Conservation (phyloP, 768 basidiomycete genomes). For the Paxillus rubicundulus region DNA sequence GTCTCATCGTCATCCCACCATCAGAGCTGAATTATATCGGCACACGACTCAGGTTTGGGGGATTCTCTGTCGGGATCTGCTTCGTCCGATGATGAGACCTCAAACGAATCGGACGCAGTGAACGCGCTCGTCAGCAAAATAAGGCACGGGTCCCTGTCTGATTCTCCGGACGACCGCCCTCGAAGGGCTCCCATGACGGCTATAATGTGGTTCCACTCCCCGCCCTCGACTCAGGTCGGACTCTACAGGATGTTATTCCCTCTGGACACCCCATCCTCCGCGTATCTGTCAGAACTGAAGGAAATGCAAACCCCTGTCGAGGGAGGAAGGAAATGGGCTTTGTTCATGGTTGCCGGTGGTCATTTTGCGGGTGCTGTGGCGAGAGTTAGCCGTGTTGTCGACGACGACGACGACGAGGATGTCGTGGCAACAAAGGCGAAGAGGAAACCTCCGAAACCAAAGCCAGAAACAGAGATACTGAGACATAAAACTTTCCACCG, state of each 20-base stretch:
- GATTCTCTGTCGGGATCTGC: constrained; percentile 93
- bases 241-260: constrained; percentile 80
- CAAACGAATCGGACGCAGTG: constrained; percentile 66
- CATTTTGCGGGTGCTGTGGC: constrained; percentile 95
- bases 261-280: constrained; percentile 33
- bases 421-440: constrained; percentile 41
- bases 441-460: constrained; percentile 62
- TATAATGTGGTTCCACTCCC: constrained; percentile 87
- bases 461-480: constrained; percentile 77
- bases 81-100: constrained; percentile 57
- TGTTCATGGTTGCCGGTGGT: constrained; percentile 97
- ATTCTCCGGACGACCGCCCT: constrained; percentile 41
- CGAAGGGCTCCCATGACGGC: constrained; percentile 58
- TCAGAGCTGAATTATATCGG: neutral
- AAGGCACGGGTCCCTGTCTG: constrained; percentile 44
- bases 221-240: constrained; percentile 85
- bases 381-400: constrained; percentile 56
- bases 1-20: neutral
- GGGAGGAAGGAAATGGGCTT: constrained; percentile 77
- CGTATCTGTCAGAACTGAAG: constrained; percentile 60
- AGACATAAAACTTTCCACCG: constrained; percentile 96
- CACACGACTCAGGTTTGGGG: constrained; percentile 52
- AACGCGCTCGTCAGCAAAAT: constrained; percentile 64
- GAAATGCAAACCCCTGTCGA: constrained; percentile 56
- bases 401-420: constrained; percentile 44